These are phyloP conservation scores for Arabis alpina DNA, from an alignment of 345 rosid species.

Conservation along the genomic window DNA sequence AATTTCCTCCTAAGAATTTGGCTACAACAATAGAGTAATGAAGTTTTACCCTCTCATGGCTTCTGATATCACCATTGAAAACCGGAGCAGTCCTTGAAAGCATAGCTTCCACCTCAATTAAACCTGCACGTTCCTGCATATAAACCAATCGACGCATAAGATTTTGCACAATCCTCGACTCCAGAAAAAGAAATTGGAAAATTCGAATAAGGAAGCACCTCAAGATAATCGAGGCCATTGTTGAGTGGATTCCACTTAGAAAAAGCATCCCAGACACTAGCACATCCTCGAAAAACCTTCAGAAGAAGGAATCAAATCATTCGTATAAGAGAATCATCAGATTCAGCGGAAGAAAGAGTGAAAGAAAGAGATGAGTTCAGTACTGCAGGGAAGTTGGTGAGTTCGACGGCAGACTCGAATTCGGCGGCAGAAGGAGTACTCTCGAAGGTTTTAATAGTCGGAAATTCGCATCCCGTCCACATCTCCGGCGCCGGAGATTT, in stretches of 20 bases:
- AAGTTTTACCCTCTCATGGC: constrained; percentile 82
- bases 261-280: constrained; percentile 66
- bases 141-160: constrained; percentile 25
- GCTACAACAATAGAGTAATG: not conserved
- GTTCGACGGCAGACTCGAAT: constrained; percentile 66
- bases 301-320: constrained; percentile 12
- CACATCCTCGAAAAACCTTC: constrained; percentile 68
- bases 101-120: constrained; percentile 77
- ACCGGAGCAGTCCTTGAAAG: constrained; percentile 69
- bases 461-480: constrained; percentile 45
- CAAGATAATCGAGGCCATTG: constrained; percentile 77
- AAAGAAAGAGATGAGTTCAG: not conserved
- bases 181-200: not conserved
- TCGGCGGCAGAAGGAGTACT: constrained; percentile 53
- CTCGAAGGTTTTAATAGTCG: constrained; percentile 51
- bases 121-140: constrained; percentile 68
- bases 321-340: constrained; percentile 2
- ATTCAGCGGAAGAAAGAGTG: not conserved
- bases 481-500: constrained; percentile 2
- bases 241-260: constrained; percentile 68
- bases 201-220: constrained; percentile 44
- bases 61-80: constrained; percentile 81
- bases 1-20: not conserved
- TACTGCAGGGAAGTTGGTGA: constrained; percentile 74
- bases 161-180: constrained; percentile 1